Evolutionary conservation across 2,329 filamentous ascomycete genomes (phyloP).

Genomic region (Alternaria novae-zelandiae): DNA sequence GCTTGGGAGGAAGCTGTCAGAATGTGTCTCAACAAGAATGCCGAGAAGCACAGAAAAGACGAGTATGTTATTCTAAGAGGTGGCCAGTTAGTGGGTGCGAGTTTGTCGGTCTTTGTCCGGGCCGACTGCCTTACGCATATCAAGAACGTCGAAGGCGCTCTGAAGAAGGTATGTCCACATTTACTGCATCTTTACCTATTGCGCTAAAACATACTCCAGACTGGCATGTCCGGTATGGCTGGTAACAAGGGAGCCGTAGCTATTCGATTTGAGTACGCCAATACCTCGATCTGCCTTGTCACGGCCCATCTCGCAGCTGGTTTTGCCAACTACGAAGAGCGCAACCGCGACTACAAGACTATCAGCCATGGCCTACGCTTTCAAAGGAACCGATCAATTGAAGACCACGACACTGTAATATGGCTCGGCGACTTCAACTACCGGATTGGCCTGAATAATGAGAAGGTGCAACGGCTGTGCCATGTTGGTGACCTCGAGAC

Average conservation of each 20-base stretch:
- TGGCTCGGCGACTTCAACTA: conserved; percentile 99
- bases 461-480: conserved; percentile 77
- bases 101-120: conserved; percentile 89
- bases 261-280: conserved; percentile 93
- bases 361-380: conserved; percentile 89
- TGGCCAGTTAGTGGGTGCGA: conserved; percentile 92
- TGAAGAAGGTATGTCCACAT: conserved; percentile 72
- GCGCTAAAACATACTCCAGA: conserved; percentile 53
- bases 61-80: conserved; percentile 89
- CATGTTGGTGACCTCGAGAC: conserved; percentile 74
- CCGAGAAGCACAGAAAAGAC: conserved; percentile 68
- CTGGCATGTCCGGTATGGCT: conserved; percentile 92
- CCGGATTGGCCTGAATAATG: conserved; percentile 83
- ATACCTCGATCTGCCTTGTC: conserved; percentile 91
- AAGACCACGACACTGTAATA: conserved; percentile 84
- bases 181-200: background rate
- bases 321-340: conserved; percentile 94
- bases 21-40: conserved; percentile 74
- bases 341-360: conserved; percentile 90
- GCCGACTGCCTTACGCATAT: conserved; percentile 77
- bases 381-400: conserved; percentile 87
- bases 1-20: conserved; percentile 87
- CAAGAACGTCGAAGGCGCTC: conserved; percentile 94
- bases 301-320: conserved; percentile 96
- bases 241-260: conserved; percentile 98